These are phyloP conservation scores for Primulina eburnea DNA, from an alignment of 257 asterid genomes.

Conservation along the genomic window DNA sequence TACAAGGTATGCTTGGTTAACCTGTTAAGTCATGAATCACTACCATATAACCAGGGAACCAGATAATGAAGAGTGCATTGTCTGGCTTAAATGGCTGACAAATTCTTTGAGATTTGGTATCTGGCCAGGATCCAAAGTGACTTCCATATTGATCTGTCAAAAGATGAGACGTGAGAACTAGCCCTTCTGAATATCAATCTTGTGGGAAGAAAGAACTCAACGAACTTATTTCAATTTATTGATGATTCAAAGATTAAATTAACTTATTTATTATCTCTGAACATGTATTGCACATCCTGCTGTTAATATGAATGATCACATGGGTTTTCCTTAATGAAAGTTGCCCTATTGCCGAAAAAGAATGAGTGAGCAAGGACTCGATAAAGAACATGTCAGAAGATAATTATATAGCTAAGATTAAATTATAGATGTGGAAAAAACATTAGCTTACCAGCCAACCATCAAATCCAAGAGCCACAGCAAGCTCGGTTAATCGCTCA, in stretches of 20 bases:
- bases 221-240: conserved; percentile 14
- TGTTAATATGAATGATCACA: neutral
- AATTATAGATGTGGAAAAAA: conserved; percentile 1
- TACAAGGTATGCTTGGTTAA: neutral
- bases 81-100: conserved; percentile 63
- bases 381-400: neutral
- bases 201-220: neutral
- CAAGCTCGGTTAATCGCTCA: conserved; percentile 78
- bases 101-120: conserved; percentile 79
- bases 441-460: conserved; percentile 87
- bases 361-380: neutral
- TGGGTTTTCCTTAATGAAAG: neutral
- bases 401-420: neutral
- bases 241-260: conserved; percentile 1
- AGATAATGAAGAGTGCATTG: conserved; percentile 82
- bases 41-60: conserved; percentile 91
- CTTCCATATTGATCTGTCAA: conserved; percentile 82
- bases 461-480: conserved; percentile 84
- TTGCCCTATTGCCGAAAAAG: neutral
- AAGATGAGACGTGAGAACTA: conserved; percentile 10
- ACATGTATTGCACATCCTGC: neutral
- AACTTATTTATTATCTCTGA: neutral
- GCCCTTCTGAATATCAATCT: conserved; percentile 13
- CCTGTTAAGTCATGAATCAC: conserved; percentile 16
- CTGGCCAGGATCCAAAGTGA: conserved; percentile 52